phyloP scores from a whole-genome alignment of 352 stramenopile species.

The Phytophthora vignae region DNA sequence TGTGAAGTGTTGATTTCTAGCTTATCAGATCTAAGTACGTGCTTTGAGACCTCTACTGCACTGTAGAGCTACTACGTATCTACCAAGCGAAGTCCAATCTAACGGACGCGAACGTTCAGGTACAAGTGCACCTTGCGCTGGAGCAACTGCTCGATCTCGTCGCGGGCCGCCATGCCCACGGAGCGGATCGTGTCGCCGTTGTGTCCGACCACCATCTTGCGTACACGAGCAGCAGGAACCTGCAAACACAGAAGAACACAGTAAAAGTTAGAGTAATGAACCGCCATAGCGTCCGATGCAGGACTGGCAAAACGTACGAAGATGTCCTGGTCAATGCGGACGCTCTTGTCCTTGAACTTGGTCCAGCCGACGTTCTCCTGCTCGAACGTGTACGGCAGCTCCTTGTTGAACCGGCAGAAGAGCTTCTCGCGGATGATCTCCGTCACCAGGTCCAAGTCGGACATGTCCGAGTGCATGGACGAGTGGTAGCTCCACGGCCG shows the following conservation, averaged over 20 bases:
- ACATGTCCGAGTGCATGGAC: conserved; percentile 85
- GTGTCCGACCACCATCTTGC: conserved; percentile 83
- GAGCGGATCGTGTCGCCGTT: conserved; percentile 83
- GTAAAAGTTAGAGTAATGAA: conserved; percentile 1
- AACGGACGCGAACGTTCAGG: conserved; percentile 83
- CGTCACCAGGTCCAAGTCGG: conserved; percentile 82
- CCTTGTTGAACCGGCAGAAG: conserved; percentile 89
- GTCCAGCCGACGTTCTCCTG: conserved; percentile 90
- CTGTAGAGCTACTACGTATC: not conserved
- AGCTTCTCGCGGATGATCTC: conserved; percentile 92
- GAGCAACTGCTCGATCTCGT: conserved; percentile 81
- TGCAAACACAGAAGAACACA: conserved; percentile 40
- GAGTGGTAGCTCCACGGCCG: conserved; percentile 87
- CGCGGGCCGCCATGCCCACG: conserved; percentile 72
- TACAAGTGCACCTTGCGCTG: conserved; percentile 83
- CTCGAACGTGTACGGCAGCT: conserved; percentile 85
- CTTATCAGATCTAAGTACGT: not conserved
- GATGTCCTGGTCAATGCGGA: conserved; percentile 90
- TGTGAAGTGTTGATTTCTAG: too few species aligned
- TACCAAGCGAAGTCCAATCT: conserved; percentile 12
- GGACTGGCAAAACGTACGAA: conserved; percentile 64
- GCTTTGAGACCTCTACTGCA: conserved; percentile 15
- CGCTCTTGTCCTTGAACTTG: conserved; percentile 85
- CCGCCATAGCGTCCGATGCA: not conserved
- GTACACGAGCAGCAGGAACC: conserved; percentile 77